phyloP scores from a whole-genome alignment of 2,329 filamentous ascomycete species.

The Podosphaera aphanis region DNA sequence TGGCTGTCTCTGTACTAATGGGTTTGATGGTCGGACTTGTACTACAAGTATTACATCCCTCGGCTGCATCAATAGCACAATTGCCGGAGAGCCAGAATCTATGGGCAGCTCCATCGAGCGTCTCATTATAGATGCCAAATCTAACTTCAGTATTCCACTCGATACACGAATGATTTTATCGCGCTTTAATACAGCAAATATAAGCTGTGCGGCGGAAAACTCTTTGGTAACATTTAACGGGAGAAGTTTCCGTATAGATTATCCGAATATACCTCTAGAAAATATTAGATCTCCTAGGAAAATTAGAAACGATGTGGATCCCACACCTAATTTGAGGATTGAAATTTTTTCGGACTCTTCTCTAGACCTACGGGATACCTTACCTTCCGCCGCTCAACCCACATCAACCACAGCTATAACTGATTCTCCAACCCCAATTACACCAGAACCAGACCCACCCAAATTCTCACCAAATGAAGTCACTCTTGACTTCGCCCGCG shows the following conservation, averaged over 20 bases:
- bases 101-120: slow-evolving; percentile 58
- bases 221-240: slow-evolving; percentile 68
- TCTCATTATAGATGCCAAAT: slow-evolving; percentile 38
- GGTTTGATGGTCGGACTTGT: slow-evolving; percentile 49
- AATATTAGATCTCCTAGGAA: not conserved
- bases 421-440: not conserved
- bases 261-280: not conserved
- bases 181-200: slow-evolving; percentile 48
- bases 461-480: slow-evolving; percentile 21
- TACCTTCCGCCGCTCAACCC: not conserved
- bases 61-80: slow-evolving; percentile 29
- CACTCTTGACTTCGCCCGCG: slow-evolving; percentile 37
- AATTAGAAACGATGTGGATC: not conserved
- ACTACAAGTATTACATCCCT: slow-evolving; percentile 23
- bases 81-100: slow-evolving; percentile 36
- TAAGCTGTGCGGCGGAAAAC: slow-evolving; percentile 71
- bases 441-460: not conserved
- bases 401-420: not conserved
- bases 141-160: slow-evolving; percentile 56
- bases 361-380: not conserved
- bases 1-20: slow-evolving; percentile 71
- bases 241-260: slow-evolving; percentile 7
- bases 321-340: not conserved
- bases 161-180: slow-evolving; percentile 45
- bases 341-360: not conserved